phyloP scores from a whole-genome alignment of 805 yeast species.

The Metschnikowia koreensis region DNA sequence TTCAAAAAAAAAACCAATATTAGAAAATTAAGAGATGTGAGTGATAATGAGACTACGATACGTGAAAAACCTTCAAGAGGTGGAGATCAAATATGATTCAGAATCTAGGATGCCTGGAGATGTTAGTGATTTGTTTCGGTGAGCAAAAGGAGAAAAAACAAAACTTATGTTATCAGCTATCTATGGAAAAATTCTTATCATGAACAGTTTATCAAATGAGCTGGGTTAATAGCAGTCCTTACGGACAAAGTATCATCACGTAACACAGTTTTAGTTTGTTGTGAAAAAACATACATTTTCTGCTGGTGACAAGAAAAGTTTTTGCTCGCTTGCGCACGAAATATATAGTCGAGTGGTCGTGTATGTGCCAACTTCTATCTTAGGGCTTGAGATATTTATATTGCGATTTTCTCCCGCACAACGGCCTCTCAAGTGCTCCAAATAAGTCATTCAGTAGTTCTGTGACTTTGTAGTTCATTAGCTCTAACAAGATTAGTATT shows the following conservation, averaged over 20 bases:
- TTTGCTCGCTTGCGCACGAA: not conserved
- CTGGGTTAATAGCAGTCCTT: conserved; percentile 23
- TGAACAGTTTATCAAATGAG: conserved; percentile 25
- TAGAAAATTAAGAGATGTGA: no score
- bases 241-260: conserved; percentile 22
- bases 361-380: conserved; percentile 1
- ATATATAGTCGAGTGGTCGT: conserved; percentile 9
- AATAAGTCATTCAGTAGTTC: no score
- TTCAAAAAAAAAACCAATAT: no score
- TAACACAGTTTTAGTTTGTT: conserved; percentile 10
- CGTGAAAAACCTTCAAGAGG: not conserved
- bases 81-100: not conserved
- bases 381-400: not conserved
- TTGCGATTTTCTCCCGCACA: no score
- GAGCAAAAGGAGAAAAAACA: not conserved
- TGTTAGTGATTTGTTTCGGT: conserved; percentile 1
- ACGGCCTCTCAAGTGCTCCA: no score
- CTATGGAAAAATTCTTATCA: conserved; percentile 20
- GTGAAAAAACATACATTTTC: conserved; percentile 15
- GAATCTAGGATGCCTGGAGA: not conserved
- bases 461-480: no score
- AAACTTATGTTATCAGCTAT: conserved; percentile 18
- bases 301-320: not conserved
- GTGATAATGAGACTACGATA: not conserved
- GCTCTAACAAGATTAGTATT: no score